These are phyloP conservation scores for Peronospora destructor DNA, from an alignment of 352 stramenopile species.

Conservation along the genomic window DNA sequence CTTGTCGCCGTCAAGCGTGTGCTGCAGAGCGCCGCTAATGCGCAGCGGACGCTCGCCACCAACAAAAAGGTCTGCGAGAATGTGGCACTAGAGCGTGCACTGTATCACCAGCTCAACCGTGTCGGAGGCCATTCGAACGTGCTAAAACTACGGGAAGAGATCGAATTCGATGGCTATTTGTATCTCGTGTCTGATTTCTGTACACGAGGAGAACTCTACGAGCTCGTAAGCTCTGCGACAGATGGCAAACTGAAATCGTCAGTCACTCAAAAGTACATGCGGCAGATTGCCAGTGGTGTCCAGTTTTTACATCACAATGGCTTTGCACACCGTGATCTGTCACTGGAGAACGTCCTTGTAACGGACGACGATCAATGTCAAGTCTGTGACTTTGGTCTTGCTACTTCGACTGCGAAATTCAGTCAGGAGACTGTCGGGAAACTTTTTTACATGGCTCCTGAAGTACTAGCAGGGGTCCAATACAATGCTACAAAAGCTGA, in stretches of 20 bases:
- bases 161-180: constrained; percentile 70
- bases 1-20: constrained; percentile 76
- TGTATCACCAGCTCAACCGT: constrained; percentile 58
- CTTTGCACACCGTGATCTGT: constrained; percentile 77
- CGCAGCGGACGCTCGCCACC: constrained; percentile 50
- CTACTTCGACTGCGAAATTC: constrained; percentile 35
- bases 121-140: constrained; percentile 59
- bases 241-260: constrained; percentile 43
- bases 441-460: constrained; percentile 82
- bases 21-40: constrained; percentile 50
- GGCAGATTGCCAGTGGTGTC: constrained; percentile 62
- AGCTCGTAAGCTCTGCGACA: constrained; percentile 51
- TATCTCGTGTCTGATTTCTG: constrained; percentile 80
- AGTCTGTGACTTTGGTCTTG: constrained; percentile 78
- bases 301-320: constrained; percentile 70
- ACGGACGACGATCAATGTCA: constrained; percentile 63
- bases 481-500: constrained; percentile 78
- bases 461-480: constrained; percentile 52
- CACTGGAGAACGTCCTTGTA: constrained; percentile 81
- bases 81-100: constrained; percentile 63
- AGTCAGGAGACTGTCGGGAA: constrained; percentile 68
- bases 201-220: constrained; percentile 66
- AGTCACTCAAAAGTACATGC: constrained; percentile 47
- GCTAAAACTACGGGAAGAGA: constrained; percentile 64
- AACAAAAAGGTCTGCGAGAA: constrained; percentile 78